Base-by-base conservation (phyloP, 2,329 filamentous ascomycete genomes). In the Colletotrichum destructivum region DNA sequence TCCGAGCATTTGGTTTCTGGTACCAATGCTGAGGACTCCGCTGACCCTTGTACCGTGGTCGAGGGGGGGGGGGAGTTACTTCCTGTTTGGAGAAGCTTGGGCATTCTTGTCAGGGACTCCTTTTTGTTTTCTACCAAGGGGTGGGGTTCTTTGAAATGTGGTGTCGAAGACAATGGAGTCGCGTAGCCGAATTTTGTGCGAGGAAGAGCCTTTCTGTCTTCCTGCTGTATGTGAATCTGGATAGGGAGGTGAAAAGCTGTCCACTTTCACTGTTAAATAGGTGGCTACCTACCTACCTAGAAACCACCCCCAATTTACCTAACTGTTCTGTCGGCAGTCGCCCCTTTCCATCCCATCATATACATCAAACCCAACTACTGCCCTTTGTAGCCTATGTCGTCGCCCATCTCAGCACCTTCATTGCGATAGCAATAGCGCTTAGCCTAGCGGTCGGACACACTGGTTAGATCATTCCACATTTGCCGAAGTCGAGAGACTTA, bases 111-210 rank as follows among this genome's bases (percentile, higher is more conserved):
- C 84, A 85, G 3, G 84, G 84, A 0, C 78, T 83, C 4, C 82
- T 86, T 70, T 86, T 86, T 78, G 84, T 85, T 1, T 1, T 82
- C 79, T 9, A 81, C 78, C 21, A 84, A 85, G 74, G 83, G 86
- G 13, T 31, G 85, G 47, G 76, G 74, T 8, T 76, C 35, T 72
- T 72, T 3, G 75, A 38, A 26, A 35, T 35, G 31, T 23, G 31
- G 44, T 40, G 18, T 64, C 16, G 51, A 56, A 64, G 23, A 31
- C 15, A 13, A 60, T 18, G 40, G 40, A 46, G 40, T n/a, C n/a
- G 16, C 4, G 0, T 23, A 18, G 6, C 26, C n/a, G 7, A 42
- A 13, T 40, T 23, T 2, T 12, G 54, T 16, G 35, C 4, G 16
- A 6, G 13, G 47, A 49, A 21, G n/a, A 12, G 13, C 9, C n/a